Percentiles rank a stretch among this genome's conserved stretches.
These are phyloP conservation scores for Dorcoceras hygrometricum DNA, from an alignment of 257 asterid genomes.

Conservation along the genomic window DNA sequence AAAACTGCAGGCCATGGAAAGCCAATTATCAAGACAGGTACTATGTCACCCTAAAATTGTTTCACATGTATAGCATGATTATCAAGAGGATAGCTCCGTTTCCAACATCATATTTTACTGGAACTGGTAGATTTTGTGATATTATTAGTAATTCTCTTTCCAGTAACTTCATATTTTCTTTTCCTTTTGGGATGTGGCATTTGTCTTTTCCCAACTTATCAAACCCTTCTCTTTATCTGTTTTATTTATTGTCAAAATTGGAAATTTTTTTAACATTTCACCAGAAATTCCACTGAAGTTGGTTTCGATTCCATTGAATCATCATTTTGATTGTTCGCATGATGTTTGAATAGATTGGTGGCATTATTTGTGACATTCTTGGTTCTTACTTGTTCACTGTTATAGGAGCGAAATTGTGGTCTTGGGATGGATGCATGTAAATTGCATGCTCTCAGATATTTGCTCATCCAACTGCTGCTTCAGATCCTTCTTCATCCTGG, in stretches of 20 bases:
- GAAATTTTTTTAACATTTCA: not conserved
- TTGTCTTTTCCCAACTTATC: not conserved
- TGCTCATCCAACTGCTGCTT: constrained; percentile 53
- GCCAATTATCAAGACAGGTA: constrained; percentile 79
- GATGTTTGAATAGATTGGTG: not conserved
- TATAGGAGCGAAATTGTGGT: constrained; percentile 69
- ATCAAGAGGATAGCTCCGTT: not conserved
- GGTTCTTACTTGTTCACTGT: constrained; percentile 5
- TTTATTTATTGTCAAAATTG: not conserved
- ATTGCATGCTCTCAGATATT: constrained; percentile 65
- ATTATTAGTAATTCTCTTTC: not conserved
- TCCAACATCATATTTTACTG: not conserved
- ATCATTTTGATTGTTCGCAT: constrained; percentile 10
- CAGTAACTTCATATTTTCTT: not conserved
- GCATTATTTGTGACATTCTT: constrained; percentile 15
- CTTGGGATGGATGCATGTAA: constrained; percentile 48
- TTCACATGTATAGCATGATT: constrained; percentile 1
- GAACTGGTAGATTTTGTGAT: not conserved
- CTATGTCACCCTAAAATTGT: constrained; percentile 8
- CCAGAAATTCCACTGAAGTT: not conserved
- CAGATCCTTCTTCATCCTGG: constrained; percentile 55
- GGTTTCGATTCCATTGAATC: not conserved
- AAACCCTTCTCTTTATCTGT: not conserved
- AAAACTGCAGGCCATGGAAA: constrained; percentile 69
- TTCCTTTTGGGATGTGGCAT: not conserved